Evolutionary conservation across 441 rosid genomes (phyloP).

Genomic region (Euphorbia schlechtendalii): DNA sequence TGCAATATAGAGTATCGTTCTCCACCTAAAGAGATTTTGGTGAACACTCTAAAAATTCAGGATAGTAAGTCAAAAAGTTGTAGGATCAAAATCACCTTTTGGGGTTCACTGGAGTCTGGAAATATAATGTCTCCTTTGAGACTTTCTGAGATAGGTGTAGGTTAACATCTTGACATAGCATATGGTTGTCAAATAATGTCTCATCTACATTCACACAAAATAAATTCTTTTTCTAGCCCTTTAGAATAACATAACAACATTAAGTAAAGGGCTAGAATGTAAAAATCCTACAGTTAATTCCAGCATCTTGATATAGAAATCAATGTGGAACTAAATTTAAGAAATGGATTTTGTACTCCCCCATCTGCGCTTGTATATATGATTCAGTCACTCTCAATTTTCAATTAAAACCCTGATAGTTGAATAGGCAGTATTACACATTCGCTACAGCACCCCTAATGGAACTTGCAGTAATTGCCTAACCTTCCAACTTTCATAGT

Average conservation of each 20-base stretch:
- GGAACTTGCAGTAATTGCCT: not conserved
- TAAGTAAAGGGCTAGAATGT: not conserved
- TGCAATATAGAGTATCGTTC: conserved; percentile 58
- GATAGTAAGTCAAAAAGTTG: not conserved
- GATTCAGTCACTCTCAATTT: too few relatives aligned
- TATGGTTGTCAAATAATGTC: not conserved
- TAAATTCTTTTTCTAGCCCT: too few relatives aligned
- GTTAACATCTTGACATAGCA: not conserved
- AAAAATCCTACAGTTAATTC: not conserved
- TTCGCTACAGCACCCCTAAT: not conserved
- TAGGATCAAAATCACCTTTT: not conserved
- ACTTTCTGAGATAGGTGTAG: not conserved
- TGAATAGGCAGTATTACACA: not conserved
- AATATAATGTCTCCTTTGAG: not conserved
- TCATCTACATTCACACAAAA: not conserved
- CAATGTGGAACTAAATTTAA: too few relatives aligned
- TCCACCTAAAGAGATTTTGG: conserved; percentile 56
- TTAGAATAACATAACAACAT: not conserved
- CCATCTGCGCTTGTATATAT: too few relatives aligned
- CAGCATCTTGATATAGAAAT: too few relatives aligned
- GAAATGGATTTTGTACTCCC: too few relatives aligned
- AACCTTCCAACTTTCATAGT: not conserved
- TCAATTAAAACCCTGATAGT: not conserved
- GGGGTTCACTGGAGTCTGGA: too few relatives aligned
- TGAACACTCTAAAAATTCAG: too few relatives aligned